Evolutionary conservation across 257 asterid species (phyloP).

Genomic region (Lycium ferocissimum): DNA sequence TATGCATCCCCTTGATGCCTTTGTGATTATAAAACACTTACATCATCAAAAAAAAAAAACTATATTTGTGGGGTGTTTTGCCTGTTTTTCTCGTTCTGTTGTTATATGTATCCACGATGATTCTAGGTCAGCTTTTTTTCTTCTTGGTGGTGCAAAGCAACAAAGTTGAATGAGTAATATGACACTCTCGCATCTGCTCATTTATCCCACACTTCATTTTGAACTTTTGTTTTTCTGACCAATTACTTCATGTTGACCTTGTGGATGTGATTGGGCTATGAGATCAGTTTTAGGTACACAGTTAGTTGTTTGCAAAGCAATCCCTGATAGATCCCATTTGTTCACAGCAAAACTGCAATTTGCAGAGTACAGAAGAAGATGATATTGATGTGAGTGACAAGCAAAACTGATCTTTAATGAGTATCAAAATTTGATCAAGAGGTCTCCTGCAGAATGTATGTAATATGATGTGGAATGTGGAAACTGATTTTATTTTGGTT

Average conservation of each 20-base stretch:
- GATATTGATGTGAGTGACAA: background rate
- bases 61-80: background rate
- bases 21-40: too few relatives aligned
- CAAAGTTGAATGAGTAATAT: background rate
- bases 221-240: background rate
- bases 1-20: too few relatives aligned
- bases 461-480: background rate
- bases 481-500: background rate
- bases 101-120: too few relatives aligned
- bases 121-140: background rate
- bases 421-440: background rate
- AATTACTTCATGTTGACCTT: background rate
- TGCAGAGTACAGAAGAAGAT: background rate
- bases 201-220: background rate
- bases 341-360: background rate
- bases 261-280: background rate
- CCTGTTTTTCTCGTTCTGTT: background rate
- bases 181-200: background rate
- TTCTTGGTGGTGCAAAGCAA: background rate
- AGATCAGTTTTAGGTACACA: background rate
- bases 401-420: background rate
- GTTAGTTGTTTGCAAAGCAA: constrained; percentile 1
- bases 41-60: background rate
- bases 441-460: background rate
- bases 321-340: background rate